Evolutionary conservation across 345 rosid species (phyloP), one percentile per base, ranked within the genome.

Genomic region (Eucalyptus pauciflora): DNA sequence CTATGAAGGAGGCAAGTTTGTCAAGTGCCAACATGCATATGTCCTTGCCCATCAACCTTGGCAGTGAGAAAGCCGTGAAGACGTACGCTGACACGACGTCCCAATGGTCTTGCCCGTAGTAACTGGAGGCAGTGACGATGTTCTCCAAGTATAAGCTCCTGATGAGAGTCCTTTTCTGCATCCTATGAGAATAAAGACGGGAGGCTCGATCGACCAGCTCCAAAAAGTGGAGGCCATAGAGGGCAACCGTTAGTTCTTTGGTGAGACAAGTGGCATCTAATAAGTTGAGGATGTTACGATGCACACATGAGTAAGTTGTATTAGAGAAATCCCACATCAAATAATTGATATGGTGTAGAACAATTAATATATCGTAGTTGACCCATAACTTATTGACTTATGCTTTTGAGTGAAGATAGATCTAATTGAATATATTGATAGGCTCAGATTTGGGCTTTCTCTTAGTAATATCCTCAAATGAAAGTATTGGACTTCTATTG

Each of bases 51-150:
- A 94, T 93, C 27, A 89, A 18, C 33, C 85, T 67, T 4, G 93
- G 88, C 4, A 92, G 87, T 46, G 94, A 92, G 87, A 93, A 89
- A 41, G 95, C 93, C 11, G 89, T 89, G 90, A 90, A 89, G 3
- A 88, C 87, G 43, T 92, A 86, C 13, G 91, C 89, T 3, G 87
- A 27, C 10, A 46, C 87, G 24, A 86, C 16, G 7, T 89, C 92
- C 18, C 31, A 87, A 24, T 67, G 85, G 54, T 62, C 64, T 22
- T 86, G 88, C 80, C 89, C 90, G 46, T 87, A 93, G 33, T 64
- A 85, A 20, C 87, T 85, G 86, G 91, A 91, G 46, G 91, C 88
- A 9, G 86, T 76, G 46, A 92, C 86, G 29, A 89, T 51, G 27
- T 64, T 91, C 71, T 27, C 88, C 88, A 17, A 89, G 87, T 15